A percentile compares a stretch with the other conserved stretches of the same genome.
These are phyloP conservation scores for Calonectria naviculata DNA, from an alignment of 2,329 filamentous ascomycete species.

Conservation along the genomic window DNA sequence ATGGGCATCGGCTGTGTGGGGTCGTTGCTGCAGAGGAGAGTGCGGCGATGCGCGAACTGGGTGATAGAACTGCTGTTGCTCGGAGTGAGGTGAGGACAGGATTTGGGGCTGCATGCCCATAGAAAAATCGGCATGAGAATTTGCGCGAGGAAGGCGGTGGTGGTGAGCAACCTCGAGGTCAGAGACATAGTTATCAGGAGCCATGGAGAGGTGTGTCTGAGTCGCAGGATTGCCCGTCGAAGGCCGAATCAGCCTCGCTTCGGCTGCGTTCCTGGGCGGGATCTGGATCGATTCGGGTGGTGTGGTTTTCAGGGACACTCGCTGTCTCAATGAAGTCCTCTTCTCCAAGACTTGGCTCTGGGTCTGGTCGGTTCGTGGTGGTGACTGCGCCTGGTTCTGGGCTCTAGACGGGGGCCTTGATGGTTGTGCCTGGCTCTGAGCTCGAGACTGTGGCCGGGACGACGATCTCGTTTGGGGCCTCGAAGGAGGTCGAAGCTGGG, in stretches of 20 bases:
- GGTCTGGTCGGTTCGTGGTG: conserved; percentile 30
- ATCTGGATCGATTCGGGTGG: conserved; percentile 66
- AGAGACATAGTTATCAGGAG: conserved; percentile 60
- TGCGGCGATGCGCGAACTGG: conserved; percentile 72
- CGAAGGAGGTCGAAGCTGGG: conserved; percentile 18
- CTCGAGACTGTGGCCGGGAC: conserved; percentile 31
- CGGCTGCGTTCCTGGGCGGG: conserved; percentile 49
- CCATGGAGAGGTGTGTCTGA: conserved; percentile 43
- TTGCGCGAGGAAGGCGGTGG: conserved; percentile 47
- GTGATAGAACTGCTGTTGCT: conserved; percentile 65
- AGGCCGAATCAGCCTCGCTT: conserved; percentile 37
- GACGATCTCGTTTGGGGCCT: conserved; percentile 26
- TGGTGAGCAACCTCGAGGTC: conserved; percentile 54
- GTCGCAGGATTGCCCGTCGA: conserved; percentile 47
- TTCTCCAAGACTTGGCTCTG: conserved; percentile 41
- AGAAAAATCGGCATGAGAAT: conserved; percentile 44
- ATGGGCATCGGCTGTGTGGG: conserved; percentile 60
- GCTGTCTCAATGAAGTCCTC: conserved; percentile 62
- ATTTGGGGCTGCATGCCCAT: conserved; percentile 36
- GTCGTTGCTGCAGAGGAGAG: conserved; percentile 70
- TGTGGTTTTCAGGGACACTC: conserved; percentile 64
- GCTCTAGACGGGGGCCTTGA: conserved; percentile 24
- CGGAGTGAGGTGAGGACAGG: conserved; percentile 48
- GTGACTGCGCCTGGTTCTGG: conserved; percentile 23
- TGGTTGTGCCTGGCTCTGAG: neutral